Evolutionary conservation across 2,329 filamentous ascomycete species (phyloP), one percentile per base, ranked within the genome.

Genomic region (Hymenoscyphus albidus): DNA sequence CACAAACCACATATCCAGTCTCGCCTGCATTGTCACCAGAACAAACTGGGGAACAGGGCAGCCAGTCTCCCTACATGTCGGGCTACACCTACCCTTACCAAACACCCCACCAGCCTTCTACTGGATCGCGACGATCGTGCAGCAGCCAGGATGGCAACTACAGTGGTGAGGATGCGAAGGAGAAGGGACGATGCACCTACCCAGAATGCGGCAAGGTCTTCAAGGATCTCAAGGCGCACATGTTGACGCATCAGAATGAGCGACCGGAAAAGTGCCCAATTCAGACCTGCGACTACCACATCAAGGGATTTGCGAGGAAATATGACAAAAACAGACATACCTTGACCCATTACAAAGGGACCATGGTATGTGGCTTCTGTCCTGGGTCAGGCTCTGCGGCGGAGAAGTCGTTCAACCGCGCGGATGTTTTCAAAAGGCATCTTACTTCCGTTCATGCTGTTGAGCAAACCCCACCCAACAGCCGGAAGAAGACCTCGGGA

Each of bases 261-360:
- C 85, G 95, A 38, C 95, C 95, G 0, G 94, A 98, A 75, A 98
- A 98, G 77, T 99, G 95, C 76, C 94, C 94, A 0, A 97, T 98
- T 65, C 83, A 89, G 63, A 93, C 89, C 2, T 98, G 94, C 80
- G 93, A 97, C 73, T 98, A 97, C 76, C 91, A 97, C 77, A 84
- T 85, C 71, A 98, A 97, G 77, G 94, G 94, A 0, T 98, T 98
- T 74, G 94, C 94, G 2, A 85, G 94, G 67, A 98, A 98, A 77
- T 99, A 98, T 76, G 95, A 98, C 80, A 97, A 97, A 82, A 98
- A 98, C 77, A 83, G 95, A 13, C 95, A 99, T 76, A 96, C 94
- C 1, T 79, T 98, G 68, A 98, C 94, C 2, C 95, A 98, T 75
- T 99, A 98, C 82, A 96, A 97, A 77, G 94, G 94, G 9, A 97